A percentile compares a stretch with the other conserved stretches of the same genome.
phyloP scores from a whole-genome alignment of 148 eudicot species.

The Vaccinium myrtillus region DNA sequence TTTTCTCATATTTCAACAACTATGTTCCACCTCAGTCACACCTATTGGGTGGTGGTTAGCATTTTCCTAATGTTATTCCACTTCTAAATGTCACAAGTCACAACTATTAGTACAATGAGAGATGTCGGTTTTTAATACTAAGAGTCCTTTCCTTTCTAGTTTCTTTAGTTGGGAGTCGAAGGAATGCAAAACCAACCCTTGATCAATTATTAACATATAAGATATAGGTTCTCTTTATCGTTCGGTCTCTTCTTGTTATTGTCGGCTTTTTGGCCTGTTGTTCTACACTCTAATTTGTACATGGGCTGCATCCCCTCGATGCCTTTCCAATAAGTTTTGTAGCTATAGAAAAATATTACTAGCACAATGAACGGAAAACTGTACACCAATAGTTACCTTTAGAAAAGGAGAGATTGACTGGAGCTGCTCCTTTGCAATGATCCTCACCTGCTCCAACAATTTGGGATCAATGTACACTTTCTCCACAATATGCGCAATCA shows the following conservation, averaged over 20 bases:
- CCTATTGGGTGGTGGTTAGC: background rate
- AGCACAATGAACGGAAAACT: background rate
- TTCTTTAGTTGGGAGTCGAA: too few relatives aligned
- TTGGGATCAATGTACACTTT: slow-evolving; percentile 53
- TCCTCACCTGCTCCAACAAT: slow-evolving; percentile 73
- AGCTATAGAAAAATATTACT: too few relatives aligned
- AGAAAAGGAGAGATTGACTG: slow-evolving; percentile 64
- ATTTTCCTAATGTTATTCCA: background rate
- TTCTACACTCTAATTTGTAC: too few relatives aligned
- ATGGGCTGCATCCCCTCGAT: too few relatives aligned
- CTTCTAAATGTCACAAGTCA: background rate
- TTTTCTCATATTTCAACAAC: background rate
- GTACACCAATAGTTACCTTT: slow-evolving; percentile 47
- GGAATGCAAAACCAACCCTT: too few relatives aligned
- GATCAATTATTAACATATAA: too few relatives aligned
- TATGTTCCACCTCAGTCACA: background rate
- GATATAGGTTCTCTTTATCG: too few relatives aligned
- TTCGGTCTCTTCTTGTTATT: too few relatives aligned
- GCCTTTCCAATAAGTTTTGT: too few relatives aligned
- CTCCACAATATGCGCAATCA: slow-evolving; percentile 56
- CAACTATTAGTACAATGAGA: background rate
- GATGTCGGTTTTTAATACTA: too few relatives aligned
- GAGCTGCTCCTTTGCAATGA: slow-evolving; percentile 70
- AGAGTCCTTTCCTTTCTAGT: too few relatives aligned
- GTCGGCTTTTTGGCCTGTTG: too few relatives aligned